These are phyloP conservation scores for Sanghuangporus baumii DNA, from an alignment of 1,284 basidiomycete species.

Conservation along the genomic window DNA sequence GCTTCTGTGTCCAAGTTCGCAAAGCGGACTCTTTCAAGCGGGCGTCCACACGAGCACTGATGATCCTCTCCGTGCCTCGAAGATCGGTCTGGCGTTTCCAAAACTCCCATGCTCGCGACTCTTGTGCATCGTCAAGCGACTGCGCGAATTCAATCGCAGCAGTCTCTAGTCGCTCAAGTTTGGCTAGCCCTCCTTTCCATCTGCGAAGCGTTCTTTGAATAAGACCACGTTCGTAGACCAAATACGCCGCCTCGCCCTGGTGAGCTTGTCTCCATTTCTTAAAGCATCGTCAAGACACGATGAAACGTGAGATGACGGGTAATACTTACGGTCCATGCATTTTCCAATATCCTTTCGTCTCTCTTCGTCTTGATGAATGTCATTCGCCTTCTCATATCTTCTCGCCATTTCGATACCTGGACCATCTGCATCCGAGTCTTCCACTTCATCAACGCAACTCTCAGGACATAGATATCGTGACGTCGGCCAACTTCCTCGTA, in stretches of 20 bases:
- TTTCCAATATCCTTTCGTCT: slow-evolving; percentile 14
- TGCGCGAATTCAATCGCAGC: slow-evolving; percentile 2
- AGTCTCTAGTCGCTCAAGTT: slow-evolving; percentile 4
- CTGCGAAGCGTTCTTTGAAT: background rate
- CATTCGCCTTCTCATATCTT: slow-evolving; percentile 20
- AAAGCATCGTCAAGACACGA: background rate
- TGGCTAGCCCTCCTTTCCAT: slow-evolving; percentile 4
- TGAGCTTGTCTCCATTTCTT: slow-evolving; percentile 12
- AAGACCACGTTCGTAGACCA: slow-evolving; percentile 3
- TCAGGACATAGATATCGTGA: slow-evolving; percentile 8
- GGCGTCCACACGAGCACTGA: slow-evolving; percentile 4
- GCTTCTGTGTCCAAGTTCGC: slow-evolving; percentile 2
- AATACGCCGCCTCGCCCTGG: slow-evolving; percentile 1
- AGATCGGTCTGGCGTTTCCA: slow-evolving; percentile 8
- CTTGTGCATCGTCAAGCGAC: slow-evolving; percentile 1
- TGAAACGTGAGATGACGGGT: background rate
- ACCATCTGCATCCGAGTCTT: slow-evolving; percentile 3
- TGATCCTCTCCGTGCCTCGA: background rate
- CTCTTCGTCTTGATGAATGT: slow-evolving; percentile 14
- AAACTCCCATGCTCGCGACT: slow-evolving; percentile 5
- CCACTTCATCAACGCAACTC: slow-evolving; percentile 13
- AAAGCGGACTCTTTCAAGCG: background rate
- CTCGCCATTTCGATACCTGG: slow-evolving; percentile 14
- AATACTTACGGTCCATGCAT: slow-evolving; percentile 19
- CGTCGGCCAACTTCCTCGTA: slow-evolving; percentile 3